Evolutionary conservation across 2,329 filamentous ascomycete genomes (phyloP).

Genomic region (Dryadomyces quercivorus): DNA sequence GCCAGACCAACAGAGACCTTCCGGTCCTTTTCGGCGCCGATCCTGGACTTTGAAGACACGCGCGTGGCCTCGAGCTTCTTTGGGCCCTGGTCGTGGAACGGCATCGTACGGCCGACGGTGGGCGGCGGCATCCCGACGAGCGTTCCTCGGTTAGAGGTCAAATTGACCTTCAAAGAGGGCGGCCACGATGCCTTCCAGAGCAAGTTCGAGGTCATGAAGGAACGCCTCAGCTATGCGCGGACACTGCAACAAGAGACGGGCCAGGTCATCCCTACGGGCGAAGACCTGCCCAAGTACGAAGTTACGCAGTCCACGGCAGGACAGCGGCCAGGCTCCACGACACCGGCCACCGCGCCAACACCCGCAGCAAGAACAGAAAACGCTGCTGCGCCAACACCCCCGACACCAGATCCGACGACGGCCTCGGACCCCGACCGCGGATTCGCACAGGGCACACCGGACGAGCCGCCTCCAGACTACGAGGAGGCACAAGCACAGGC

Average conservation of each 20-base stretch:
- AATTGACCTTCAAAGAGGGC: conserved; percentile 84
- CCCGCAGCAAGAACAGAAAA: background rate
- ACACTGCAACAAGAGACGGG: conserved; percentile 61
- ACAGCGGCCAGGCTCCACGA: background rate
- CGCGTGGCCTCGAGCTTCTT: conserved; percentile 84
- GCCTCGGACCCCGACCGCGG: background rate
- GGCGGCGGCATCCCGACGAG: conserved; percentile 72
- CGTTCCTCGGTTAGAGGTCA: conserved; percentile 63
- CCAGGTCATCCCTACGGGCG: conserved; percentile 54
- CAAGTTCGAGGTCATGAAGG: conserved; percentile 72
- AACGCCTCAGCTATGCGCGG: conserved; percentile 68
- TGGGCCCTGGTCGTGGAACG: conserved; percentile 82
- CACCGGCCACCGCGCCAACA: conserved; percentile 6
- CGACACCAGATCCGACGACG: conserved; percentile 2
- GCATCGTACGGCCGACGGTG: conserved; percentile 64
- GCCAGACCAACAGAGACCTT: conserved; percentile 54
- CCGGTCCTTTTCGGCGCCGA: conserved; percentile 79
- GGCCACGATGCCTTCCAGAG: conserved; percentile 87
- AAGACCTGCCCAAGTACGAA: conserved; percentile 82
- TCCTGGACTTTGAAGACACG: conserved; percentile 77
- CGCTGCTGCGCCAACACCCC: background rate
- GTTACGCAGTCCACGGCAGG: conserved; percentile 25
- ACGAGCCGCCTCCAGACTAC: conserved; percentile 82
- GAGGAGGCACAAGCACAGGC: conserved; percentile 77
- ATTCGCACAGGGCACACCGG: conserved; percentile 29